A percentile compares a stretch with the other conserved stretches of the same genome.
phyloP scores from a whole-genome alignment of 768 basidiomycete species.

The Calocybe indica region DNA sequence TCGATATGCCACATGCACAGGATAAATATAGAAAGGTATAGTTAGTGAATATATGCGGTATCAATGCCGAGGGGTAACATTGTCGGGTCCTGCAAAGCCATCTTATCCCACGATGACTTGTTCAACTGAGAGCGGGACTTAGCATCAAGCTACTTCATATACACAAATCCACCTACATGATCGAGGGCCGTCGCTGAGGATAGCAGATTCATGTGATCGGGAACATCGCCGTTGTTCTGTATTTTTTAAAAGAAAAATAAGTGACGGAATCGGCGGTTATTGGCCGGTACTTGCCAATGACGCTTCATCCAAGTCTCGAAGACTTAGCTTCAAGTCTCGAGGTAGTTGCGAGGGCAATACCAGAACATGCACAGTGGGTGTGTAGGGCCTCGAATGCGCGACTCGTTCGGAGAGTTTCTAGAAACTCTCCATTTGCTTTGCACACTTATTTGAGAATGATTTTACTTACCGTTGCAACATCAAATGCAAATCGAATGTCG shows the following conservation, averaged over 20 bases:
- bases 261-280: neutral
- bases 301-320: slow-evolving; percentile 66
- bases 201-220: slow-evolving; percentile 72
- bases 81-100: slow-evolving; percentile 37
- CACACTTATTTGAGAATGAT: neutral
- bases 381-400: slow-evolving; percentile 57
- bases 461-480: slow-evolving; percentile 44
- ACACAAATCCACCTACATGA: slow-evolving; percentile 25
- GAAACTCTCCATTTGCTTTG: neutral
- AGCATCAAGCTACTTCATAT: neutral
- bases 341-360: slow-evolving; percentile 73
- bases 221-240: slow-evolving; percentile 48
- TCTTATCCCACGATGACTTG: slow-evolving; percentile 44
- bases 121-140: slow-evolving; percentile 34
- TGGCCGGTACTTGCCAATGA: slow-evolving; percentile 39
- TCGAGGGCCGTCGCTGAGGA: neutral
- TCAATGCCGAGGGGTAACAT: slow-evolving; percentile 57
- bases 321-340: slow-evolving; percentile 56
- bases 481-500: slow-evolving; percentile 59
- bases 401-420: slow-evolving; percentile 50
- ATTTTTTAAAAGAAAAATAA: slow-evolving; percentile 7
- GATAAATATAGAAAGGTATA: too few species aligned
- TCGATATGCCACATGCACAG: too few species aligned
- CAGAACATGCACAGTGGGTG: slow-evolving; percentile 68
- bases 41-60: slow-evolving; percentile 12